Evolutionary conservation across 148 eudicot genomes (phyloP).

Genomic region (Persicaria maculosa): DNA sequence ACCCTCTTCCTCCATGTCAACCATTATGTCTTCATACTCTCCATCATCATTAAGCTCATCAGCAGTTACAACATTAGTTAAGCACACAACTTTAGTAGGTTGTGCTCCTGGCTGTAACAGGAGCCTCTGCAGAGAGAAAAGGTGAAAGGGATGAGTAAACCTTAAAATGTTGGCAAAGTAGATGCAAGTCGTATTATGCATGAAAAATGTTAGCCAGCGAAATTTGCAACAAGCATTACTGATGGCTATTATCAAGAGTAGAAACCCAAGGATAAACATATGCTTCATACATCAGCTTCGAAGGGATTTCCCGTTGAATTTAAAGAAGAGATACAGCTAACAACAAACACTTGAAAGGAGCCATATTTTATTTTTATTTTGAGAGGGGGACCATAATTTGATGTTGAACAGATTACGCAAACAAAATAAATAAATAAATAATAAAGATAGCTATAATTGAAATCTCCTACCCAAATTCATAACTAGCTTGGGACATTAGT

Average conservation of each 20-base stretch:
- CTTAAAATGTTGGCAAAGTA: background rate
- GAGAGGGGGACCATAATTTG: background rate
- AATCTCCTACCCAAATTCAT: background rate
- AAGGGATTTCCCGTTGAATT: background rate
- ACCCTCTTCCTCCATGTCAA: slow-evolving; percentile 63
- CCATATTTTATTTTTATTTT: background rate
- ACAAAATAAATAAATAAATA: background rate
- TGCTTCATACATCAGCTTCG: background rate
- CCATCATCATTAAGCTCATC: slow-evolving; percentile 61
- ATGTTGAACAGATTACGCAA: background rate
- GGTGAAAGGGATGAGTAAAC: background rate
- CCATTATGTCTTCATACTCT: slow-evolving; percentile 65
- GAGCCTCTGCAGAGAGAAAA: slow-evolving; percentile 41
- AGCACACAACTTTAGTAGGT: slow-evolving; percentile 65
- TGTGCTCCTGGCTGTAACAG: slow-evolving; percentile 60
- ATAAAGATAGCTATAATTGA: background rate
- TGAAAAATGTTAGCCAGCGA: background rate
- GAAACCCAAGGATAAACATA: background rate
- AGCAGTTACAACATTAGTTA: slow-evolving; percentile 42
- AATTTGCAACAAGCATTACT: background rate
- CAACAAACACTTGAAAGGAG: background rate
- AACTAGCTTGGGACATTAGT: background rate
- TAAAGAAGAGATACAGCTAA: no score
- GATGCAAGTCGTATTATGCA: background rate
- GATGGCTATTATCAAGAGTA: background rate